Conservation (phyloP, 768 basidiomycete species). For the button mushroom (Agaricus bisporus) region DNA sequence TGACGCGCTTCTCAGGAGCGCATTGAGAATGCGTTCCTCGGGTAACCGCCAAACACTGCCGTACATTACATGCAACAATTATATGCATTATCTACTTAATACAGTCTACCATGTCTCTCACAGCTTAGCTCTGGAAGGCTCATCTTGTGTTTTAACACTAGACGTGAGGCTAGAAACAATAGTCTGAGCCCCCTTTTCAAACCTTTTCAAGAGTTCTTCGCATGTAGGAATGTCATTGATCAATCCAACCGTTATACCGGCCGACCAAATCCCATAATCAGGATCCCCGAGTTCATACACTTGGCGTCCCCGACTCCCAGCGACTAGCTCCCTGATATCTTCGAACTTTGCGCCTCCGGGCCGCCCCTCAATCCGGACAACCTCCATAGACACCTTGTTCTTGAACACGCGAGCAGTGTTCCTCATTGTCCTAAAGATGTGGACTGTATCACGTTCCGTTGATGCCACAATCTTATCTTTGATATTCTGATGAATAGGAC, state of each 20-base stretch:
- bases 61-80: background rate
- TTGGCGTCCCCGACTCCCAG: conserved; percentile 58
- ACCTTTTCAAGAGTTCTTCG: conserved; percentile 54
- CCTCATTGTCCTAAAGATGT: conserved; percentile 84
- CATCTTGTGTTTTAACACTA: conserved; percentile 13
- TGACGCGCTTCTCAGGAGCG: background rate
- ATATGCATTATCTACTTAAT: background rate
- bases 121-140: conserved; percentile 30
- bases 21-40: background rate
- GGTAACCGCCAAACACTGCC: too few species aligned
- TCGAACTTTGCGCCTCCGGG: conserved; percentile 87
- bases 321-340: conserved; percentile 73
- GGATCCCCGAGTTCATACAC: conserved; percentile 84
- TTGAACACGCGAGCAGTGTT: conserved; percentile 86
- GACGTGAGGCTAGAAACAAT: conserved; percentile 46
- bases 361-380: conserved; percentile 75
- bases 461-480: conserved; percentile 85
- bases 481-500: conserved; percentile 84
- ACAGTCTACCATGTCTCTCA: conserved; percentile 15
- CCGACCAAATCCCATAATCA: conserved; percentile 84
- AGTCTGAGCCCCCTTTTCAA: conserved; percentile 73
- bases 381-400: conserved; percentile 78
- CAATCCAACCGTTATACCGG: conserved; percentile 58
- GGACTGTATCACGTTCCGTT: conserved; percentile 76
- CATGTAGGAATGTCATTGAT: conserved; percentile 86